Percentiles rank a stretch among this genome's conserved stretches.
phyloP scores from a whole-genome alignment of 2,329 filamentous ascomycete species.

The Venturia oleaginea region DNA sequence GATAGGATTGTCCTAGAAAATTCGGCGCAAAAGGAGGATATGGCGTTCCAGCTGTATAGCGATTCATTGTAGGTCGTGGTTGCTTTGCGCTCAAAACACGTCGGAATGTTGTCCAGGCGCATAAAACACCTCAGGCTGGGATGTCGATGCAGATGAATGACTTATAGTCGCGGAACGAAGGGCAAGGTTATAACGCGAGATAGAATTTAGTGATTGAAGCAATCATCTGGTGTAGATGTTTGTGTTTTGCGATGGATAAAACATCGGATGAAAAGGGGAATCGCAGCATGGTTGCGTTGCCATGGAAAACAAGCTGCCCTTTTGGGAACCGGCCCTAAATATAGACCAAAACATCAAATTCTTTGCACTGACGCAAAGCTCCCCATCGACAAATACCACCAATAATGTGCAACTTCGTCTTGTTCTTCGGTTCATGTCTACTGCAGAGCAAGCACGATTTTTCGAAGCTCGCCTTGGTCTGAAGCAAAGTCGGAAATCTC shows the following conservation, averaged over 20 bases:
- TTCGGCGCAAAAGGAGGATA: slow-evolving; percentile 8
- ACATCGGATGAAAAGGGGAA: neutral
- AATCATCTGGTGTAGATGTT: neutral
- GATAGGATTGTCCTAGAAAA: neutral
- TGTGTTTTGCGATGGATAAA: neutral
- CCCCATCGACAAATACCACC: no score
- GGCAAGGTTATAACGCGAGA: neutral
- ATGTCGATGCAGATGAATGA: neutral
- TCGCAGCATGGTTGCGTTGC: neutral
- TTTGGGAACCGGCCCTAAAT: no score
- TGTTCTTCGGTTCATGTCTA: no score
- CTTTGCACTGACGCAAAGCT: no score
- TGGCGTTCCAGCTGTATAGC: slow-evolving; percentile 12
- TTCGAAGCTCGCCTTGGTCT: no score
- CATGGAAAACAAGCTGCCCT: neutral
- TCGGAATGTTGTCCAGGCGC: neutral
- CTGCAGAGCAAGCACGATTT: no score
- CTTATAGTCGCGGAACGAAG: neutral
- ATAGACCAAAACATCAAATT: no score
- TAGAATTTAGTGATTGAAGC: neutral
- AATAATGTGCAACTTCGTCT: no score
- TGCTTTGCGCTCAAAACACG: neutral
- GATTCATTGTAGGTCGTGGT: slow-evolving; percentile 7
- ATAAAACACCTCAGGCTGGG: neutral
- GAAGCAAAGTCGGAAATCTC: no score